These are phyloP conservation scores for Apiospora sp. DNA, from an alignment of 2,329 filamentous ascomycete species.

Conservation along the genomic window DNA sequence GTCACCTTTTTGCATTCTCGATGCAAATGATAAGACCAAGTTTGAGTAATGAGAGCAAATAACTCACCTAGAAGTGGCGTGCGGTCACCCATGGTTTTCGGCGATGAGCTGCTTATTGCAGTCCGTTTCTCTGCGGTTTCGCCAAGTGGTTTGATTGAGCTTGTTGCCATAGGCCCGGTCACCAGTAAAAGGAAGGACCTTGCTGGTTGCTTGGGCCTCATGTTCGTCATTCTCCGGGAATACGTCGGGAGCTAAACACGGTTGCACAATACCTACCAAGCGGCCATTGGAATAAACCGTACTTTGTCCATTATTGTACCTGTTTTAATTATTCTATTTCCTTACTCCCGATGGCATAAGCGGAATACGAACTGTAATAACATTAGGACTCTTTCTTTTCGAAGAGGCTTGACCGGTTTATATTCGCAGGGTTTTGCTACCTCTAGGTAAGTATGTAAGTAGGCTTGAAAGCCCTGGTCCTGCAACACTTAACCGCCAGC, in stretches of 20 bases:
- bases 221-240: conserved; percentile 18
- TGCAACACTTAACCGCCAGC: neutral
- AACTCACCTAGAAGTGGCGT: conserved; percentile 5
- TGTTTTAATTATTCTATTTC: too few relatives aligned
- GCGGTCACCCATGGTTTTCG: conserved; percentile 7
- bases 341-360: too few relatives aligned
- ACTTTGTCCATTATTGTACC: too few relatives aligned
- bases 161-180: neutral
- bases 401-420: too few relatives aligned
- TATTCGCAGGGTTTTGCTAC: too few relatives aligned
- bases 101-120: neutral
- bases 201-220: conserved; percentile 18
- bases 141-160: conserved; percentile 1
- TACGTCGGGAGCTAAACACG: neutral
- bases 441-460: too few relatives aligned
- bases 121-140: neutral
- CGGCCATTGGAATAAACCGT: too few relatives aligned
- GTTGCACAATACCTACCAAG: neutral
- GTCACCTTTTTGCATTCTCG: neutral
- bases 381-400: too few relatives aligned
- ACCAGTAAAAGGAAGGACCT: neutral
- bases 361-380: too few relatives aligned
- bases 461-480: neutral
- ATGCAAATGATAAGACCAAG: neutral
- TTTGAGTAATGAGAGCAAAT: neutral